phyloP scores from a whole-genome alignment of 768 basidiomycete species.

The Suillus discolor region DNA sequence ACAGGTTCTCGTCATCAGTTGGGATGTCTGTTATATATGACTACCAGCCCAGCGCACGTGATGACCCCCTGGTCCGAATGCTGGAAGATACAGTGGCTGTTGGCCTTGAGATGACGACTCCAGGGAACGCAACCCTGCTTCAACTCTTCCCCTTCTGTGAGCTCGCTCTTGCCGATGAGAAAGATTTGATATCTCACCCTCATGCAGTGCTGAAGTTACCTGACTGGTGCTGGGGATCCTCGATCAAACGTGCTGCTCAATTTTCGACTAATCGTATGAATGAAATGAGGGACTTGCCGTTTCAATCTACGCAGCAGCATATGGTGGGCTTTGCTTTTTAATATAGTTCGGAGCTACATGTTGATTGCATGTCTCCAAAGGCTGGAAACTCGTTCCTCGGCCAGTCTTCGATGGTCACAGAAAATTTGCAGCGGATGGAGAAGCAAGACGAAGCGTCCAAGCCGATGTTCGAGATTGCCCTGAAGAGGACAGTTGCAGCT shows the following conservation, averaged over 20 bases:
- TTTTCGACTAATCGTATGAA: not conserved
- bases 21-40: not conserved
- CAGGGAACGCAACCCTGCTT: constrained; percentile 12
- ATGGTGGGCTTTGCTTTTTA: constrained; percentile 22
- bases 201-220: constrained; percentile 13
- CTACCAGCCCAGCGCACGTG: not conserved
- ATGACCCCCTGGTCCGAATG: not conserved
- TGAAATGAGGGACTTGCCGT: constrained; percentile 21
- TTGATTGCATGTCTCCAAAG: not conserved
- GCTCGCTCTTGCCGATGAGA: not conserved
- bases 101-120: constrained; percentile 1
- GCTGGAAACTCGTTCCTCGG: not conserved
- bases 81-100: constrained; percentile 7
- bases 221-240: constrained; percentile 44
- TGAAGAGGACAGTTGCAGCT: constrained; percentile 14
- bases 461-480: constrained; percentile 11
- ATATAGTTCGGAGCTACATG: not conserved
- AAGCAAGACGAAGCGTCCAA: constrained; percentile 10
- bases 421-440: constrained; percentile 18
- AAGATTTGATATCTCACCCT: too few relatives aligned
- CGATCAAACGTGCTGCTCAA: constrained; percentile 35
- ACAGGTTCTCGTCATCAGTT: not conserved
- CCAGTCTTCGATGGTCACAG: constrained; percentile 14
- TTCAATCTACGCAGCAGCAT: constrained; percentile 25
- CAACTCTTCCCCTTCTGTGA: constrained; percentile 20